A percentile compares a stretch with the other conserved stretches of the same genome.
Evolutionary conservation across 306 rosid genomes (phyloP).

Genomic region (Vicia faba): DNA sequence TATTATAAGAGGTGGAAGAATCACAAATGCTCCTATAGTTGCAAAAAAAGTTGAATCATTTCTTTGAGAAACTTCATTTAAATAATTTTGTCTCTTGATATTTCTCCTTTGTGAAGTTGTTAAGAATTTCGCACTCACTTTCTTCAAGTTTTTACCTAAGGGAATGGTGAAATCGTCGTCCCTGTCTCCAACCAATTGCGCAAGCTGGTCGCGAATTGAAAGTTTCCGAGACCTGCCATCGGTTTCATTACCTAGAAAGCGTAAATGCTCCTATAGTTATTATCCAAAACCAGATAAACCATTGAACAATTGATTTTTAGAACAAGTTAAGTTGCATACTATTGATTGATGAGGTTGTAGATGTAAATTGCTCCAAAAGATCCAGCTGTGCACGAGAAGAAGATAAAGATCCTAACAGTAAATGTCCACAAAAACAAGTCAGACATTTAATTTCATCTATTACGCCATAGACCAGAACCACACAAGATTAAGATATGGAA

Average conservation of each 20-base stretch:
- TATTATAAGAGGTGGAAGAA: slow-evolving; percentile 90
- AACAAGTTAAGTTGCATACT: slow-evolving; percentile 45
- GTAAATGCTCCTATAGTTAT: slow-evolving; percentile 22
- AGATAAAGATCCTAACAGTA: slow-evolving; percentile 61
- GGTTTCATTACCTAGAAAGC: slow-evolving; percentile 67
- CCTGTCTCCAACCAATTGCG: slow-evolving; percentile 61
- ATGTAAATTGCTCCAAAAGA: slow-evolving; percentile 90
- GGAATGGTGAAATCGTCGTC: slow-evolving; percentile 81
- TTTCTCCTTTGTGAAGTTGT: slow-evolving; percentile 90
- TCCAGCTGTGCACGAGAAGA: slow-evolving; percentile 80
- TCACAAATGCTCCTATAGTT: slow-evolving; percentile 84
- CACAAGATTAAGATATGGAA: too few species aligned
- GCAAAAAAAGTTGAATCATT: slow-evolving; percentile 90
- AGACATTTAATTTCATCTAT: too few species aligned
- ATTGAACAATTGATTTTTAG: too few species aligned
- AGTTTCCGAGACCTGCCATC: slow-evolving; percentile 53
- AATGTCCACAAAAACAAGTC: slow-evolving; percentile 20
- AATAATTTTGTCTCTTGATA: slow-evolving; percentile 80
- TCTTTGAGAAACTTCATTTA: slow-evolving; percentile 83
- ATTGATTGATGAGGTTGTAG: slow-evolving; percentile 57
- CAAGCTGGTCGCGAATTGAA: slow-evolving; percentile 78
- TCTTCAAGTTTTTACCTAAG: slow-evolving; percentile 76
- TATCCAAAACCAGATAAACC: slow-evolving; percentile 14
- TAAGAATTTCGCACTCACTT: slow-evolving; percentile 72
- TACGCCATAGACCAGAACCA: too few species aligned